Evolutionary conservation across 768 basidiomycete species (phyloP).

Genomic region (Auricularia auricula-judae): DNA sequence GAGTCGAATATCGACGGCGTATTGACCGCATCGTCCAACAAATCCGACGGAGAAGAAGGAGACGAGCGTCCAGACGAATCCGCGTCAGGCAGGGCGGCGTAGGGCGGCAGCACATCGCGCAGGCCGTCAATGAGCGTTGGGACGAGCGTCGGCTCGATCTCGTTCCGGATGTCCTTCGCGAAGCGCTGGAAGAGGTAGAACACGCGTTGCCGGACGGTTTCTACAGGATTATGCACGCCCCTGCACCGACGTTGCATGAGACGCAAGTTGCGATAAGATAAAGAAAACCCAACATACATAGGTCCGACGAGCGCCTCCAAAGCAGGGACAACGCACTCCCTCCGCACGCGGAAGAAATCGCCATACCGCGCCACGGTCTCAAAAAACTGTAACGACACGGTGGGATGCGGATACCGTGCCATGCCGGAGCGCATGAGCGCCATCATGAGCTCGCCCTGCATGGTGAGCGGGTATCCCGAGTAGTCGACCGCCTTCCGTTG

Average conservation of each 20-base stretch:
- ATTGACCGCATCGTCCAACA: slow-evolving; percentile 70
- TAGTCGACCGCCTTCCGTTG: slow-evolving; percentile 59
- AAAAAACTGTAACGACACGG: slow-evolving; percentile 84
- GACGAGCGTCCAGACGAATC: slow-evolving; percentile 54
- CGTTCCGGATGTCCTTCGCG: slow-evolving; percentile 69
- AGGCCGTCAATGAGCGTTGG: slow-evolving; percentile 59
- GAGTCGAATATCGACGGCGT: slow-evolving; percentile 68
- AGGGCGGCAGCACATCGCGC: slow-evolving; percentile 67
- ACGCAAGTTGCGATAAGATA: not conserved
- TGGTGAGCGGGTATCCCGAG: slow-evolving; percentile 72
- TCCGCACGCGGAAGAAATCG: slow-evolving; percentile 93
- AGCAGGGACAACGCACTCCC: slow-evolving; percentile 76
- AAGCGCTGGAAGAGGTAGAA: slow-evolving; percentile 93
- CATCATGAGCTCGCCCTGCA: slow-evolving; percentile 82
- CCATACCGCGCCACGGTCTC: slow-evolving; percentile 86
- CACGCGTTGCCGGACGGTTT: slow-evolving; percentile 59
- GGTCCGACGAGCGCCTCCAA: slow-evolving; percentile 79
- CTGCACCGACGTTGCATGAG: slow-evolving; percentile 25
- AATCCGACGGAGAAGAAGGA: slow-evolving; percentile 26
- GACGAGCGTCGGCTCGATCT: slow-evolving; percentile 65
- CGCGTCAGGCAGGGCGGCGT: slow-evolving; percentile 63
- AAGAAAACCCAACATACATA: slow-evolving; percentile 39
- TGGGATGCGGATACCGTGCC: slow-evolving; percentile 69
- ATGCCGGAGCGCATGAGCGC: slow-evolving; percentile 77
- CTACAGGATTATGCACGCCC: slow-evolving; percentile 73